Base-by-base conservation (phyloP, 2,329 filamentous ascomycete species). In the Fusarium sp. region DNA sequence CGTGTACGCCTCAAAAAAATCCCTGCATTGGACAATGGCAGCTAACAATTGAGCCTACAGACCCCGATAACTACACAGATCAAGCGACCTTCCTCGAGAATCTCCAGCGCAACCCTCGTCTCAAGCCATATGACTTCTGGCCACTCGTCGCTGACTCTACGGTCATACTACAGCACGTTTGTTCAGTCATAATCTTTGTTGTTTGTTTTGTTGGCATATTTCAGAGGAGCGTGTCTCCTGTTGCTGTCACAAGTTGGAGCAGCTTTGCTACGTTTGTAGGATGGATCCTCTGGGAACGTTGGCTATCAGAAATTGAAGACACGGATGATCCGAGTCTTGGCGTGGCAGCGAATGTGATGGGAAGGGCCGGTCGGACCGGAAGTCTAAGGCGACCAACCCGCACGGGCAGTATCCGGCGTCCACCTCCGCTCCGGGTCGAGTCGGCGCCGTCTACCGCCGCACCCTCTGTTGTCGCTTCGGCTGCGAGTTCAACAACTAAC, bases 51-150 rank as follows among this genome's bases (percentile, higher is more conserved):
- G 45, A 67, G 36, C 22, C n/a, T 22, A 18, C 59, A 95, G 94
- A 97, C 80, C 95, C 96, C n/a, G 96, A 99, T 82, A 99, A 99
- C 82, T 98, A 98, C 81, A 98, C 96, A 45, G 96, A 99, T 81
- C 95, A 96, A 80, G 94, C 94, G 69, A 98, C 96, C 4, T 99
- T 99, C 79, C 91, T 99, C 75, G 96, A 98, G 80, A 95, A 97
- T 78, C 90, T 99, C 24, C 96, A 99, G 82, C 91, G 95, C 54
- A 99, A 99, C 81, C 96, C 96, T 9, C 92, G 95, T 45, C 89
- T 98, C 59, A 93, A 96, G 75, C 96, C 96, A 0, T 99, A 99
- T 82, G 95, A 98, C 80, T 99, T 99, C 83, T 99, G 96, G 96
- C 94, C 95, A 14, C 88, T 99, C 39, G 95, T 98, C 57, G 94